Conservation (phyloP, 2,329 filamentous ascomycete genomes). For the Alternaria metachromatica region DNA sequence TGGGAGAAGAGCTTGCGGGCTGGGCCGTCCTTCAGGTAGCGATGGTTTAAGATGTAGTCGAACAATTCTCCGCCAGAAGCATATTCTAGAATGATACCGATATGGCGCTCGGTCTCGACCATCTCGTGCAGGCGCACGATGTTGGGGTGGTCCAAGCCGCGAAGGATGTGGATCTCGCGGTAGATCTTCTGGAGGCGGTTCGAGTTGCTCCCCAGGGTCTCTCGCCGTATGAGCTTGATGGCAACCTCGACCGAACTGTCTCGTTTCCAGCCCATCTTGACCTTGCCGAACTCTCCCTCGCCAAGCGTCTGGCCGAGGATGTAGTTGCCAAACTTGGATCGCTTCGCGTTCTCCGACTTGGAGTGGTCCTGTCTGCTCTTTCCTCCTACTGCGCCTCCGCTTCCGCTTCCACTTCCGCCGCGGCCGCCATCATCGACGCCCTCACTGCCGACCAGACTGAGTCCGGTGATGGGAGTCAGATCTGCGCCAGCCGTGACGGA, state of each 20-base stretch:
- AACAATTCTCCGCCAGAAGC: constrained; percentile 97
- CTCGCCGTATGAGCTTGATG: constrained; percentile 95
- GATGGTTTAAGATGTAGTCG: constrained; percentile 96
- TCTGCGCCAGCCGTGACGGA: constrained; percentile 53
- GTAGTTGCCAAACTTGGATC: constrained; percentile 92
- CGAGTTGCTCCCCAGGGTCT: constrained; percentile 86
- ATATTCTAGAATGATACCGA: constrained; percentile 98
- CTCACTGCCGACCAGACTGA: constrained; percentile 59
- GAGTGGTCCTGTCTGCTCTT: constrained; percentile 66
- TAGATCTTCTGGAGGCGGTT: constrained; percentile 94
- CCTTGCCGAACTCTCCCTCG: constrained; percentile 98
- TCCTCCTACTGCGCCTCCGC: constrained; percentile 51
- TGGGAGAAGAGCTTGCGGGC: constrained; percentile 93
- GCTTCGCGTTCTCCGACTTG: constrained; percentile 64
- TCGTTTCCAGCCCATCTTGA: constrained; percentile 98
- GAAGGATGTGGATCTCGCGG: constrained; percentile 91
- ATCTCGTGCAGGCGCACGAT: constrained; percentile 98
- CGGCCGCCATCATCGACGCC: constrained; percentile 57
- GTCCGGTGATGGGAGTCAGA: constrained; percentile 55
- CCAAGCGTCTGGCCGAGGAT: constrained; percentile 94
- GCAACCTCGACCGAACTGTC: constrained; percentile 92
- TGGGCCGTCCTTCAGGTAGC: constrained; percentile 92
- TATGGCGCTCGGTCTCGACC: constrained; percentile 96
- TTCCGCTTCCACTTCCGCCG: constrained; percentile 39
- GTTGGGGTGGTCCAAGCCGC: constrained; percentile 89